These are phyloP conservation scores for Exophiala dermatitidis DNA, from an alignment of 2,329 filamentous ascomycete genomes.

Conservation along the genomic window DNA sequence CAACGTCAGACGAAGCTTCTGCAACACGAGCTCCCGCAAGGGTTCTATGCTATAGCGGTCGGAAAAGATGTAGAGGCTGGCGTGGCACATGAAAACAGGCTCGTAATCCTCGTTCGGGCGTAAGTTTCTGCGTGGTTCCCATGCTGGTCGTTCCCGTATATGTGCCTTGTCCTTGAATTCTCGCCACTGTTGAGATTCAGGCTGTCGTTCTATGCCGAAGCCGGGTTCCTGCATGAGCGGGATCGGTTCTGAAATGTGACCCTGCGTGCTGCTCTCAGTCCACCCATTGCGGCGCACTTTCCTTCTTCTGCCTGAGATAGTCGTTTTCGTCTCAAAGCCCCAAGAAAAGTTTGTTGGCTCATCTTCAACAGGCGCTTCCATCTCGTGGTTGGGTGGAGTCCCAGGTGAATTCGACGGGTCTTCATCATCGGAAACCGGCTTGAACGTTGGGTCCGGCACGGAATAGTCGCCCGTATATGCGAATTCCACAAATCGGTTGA, in stretches of 20 bases:
- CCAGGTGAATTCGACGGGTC: not conserved
- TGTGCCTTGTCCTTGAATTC: conserved; percentile 3
- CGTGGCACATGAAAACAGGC: conserved; percentile 37
- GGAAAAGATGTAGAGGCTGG: conserved; percentile 36
- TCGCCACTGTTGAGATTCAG: not conserved
- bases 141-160: conserved; percentile 1
- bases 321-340: not conserved
- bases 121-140: conserved; percentile 15
- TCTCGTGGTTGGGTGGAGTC: not conserved
- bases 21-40: conserved; percentile 30
- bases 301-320: not conserved
- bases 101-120: conserved; percentile 28
- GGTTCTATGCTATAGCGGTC: conserved; percentile 36
- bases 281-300: not conserved
- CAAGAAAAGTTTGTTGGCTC: not conserved
- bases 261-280: not conserved
- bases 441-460: conserved; percentile 1
- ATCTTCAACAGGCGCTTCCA: not conserved
- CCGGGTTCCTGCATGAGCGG: not conserved
- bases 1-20: conserved; percentile 33
- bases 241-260: too few relatives aligned
- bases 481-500: conserved; percentile 23
- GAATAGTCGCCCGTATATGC: conserved; percentile 25
- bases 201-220: not conserved
- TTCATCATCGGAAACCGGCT: not conserved